These are phyloP conservation scores for Mycena capillaripes DNA, from an alignment of 768 basidiomycete species.

Conservation along the genomic window DNA sequence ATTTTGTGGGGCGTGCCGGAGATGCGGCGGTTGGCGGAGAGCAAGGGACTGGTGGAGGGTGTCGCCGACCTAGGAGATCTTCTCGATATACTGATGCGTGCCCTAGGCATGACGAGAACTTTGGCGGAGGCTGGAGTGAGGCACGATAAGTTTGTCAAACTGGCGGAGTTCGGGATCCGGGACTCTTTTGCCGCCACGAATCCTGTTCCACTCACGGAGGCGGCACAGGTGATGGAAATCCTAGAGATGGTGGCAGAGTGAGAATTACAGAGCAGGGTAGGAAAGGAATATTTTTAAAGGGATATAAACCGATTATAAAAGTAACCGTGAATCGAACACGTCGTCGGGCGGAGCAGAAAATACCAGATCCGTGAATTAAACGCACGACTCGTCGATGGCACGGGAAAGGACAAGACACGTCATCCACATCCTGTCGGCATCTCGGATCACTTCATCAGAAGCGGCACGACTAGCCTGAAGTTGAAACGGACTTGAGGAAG, in stretches of 20 bases:
- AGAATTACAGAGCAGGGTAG: too few species aligned
- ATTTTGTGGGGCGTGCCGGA: constrained; percentile 10
- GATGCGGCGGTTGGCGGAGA: constrained; percentile 13
- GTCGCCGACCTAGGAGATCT: constrained; percentile 7
- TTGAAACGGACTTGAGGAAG: too few species aligned
- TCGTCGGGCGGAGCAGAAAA: too few species aligned
- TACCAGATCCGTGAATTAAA: too few species aligned
- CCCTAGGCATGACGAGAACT: constrained; percentile 6
- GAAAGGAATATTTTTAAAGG: too few species aligned
- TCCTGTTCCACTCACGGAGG: constrained; percentile 5
- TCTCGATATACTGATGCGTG: neutral
- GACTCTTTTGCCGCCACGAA: constrained; percentile 6
- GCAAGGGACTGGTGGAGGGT: neutral
- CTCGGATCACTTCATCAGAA: too few species aligned
- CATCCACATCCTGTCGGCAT: too few species aligned
- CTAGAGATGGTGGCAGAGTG: constrained; percentile 6
- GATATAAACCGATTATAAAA: too few species aligned
- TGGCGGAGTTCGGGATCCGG: constrained; percentile 7
- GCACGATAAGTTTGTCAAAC: neutral
- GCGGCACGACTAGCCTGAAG: too few species aligned
- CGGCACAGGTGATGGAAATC: constrained; percentile 3
- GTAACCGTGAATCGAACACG: too few species aligned
- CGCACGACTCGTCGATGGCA: too few species aligned
- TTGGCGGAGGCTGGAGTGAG: constrained; percentile 10
- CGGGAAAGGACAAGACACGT: too few species aligned